These are phyloP conservation scores for Ophiostoma australiae DNA, from an alignment of 2,329 filamentous ascomycete species.

Conservation along the genomic window DNA sequence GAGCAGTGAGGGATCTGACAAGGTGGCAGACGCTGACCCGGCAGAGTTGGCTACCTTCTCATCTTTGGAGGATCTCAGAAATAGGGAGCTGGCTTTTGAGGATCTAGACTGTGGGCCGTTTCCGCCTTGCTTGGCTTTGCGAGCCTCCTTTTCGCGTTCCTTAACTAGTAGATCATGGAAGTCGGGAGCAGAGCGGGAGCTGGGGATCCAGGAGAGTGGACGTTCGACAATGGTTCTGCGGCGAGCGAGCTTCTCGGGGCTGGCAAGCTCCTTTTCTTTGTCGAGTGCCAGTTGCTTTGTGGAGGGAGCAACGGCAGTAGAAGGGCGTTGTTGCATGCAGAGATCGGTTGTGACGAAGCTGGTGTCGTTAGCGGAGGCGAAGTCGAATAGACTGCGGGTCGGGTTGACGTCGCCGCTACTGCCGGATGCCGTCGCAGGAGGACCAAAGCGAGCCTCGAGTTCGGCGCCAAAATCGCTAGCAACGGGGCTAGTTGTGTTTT, in stretches of 20 bases:
- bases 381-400: slow-evolving; percentile 1
- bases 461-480: slow-evolving; percentile 15
- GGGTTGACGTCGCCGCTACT: slow-evolving; percentile 1
- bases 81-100: not conserved
- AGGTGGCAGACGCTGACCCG: slow-evolving; percentile 15
- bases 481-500: not conserved
- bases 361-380: slow-evolving; percentile 3
- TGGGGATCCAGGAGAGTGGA: slow-evolving; percentile 50
- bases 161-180: slow-evolving; percentile 34
- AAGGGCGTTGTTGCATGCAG: slow-evolving; percentile 2
- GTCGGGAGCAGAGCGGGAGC: slow-evolving; percentile 41
- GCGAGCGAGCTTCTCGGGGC: slow-evolving; percentile 36
- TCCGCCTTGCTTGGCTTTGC: not conserved
- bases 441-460: slow-evolving; percentile 14
- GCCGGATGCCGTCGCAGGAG: not conserved
- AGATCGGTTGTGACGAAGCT: not conserved
- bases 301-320: slow-evolving; percentile 15
- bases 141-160: slow-evolving; percentile 23
- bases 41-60: slow-evolving; percentile 4
- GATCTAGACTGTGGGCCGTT: not conserved
- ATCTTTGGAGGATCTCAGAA: slow-evolving; percentile 19
- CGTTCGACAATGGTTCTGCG: slow-evolving; percentile 47
- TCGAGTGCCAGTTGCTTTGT: slow-evolving; percentile 15
- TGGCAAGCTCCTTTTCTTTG: slow-evolving; percentile 25
- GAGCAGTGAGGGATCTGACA: slow-evolving; percentile 12